phyloP scores from a whole-genome alignment of 495 filamentous ascomycete species.

The Penicillium egyptiacum region DNA sequence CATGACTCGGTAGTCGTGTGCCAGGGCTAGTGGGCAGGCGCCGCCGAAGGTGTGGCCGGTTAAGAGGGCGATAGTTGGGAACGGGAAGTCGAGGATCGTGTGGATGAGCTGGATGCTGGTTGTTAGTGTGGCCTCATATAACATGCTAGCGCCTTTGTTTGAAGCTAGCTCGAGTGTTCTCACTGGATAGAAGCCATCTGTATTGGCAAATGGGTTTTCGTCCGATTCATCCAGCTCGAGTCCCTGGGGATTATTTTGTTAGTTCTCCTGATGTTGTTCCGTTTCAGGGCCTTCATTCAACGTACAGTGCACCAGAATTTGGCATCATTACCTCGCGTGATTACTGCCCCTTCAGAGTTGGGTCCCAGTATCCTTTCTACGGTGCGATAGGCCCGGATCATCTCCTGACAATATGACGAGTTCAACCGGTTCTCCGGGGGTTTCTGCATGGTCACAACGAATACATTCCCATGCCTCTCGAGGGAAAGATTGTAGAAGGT shows the following conservation, averaged over 20 bases:
- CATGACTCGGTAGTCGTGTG: slow-evolving; percentile 55
- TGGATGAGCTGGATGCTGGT: slow-evolving; percentile 34
- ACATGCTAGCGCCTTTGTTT: not conserved
- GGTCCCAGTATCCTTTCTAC: slow-evolving; percentile 41
- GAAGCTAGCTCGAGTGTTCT: not conserved
- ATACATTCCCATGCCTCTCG: slow-evolving; percentile 39
- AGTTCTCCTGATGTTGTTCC: not conserved
- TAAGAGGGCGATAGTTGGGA: slow-evolving; percentile 50
- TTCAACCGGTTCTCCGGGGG: slow-evolving; percentile 51
- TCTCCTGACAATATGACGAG: slow-evolving; percentile 46
- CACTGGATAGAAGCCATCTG: slow-evolving; percentile 51
- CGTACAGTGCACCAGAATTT: slow-evolving; percentile 54
- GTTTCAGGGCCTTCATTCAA: not conserved
- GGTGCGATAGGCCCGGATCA: slow-evolving; percentile 47
- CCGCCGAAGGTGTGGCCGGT: slow-evolving; percentile 55
- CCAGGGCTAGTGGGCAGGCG: slow-evolving; percentile 47
- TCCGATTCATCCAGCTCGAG: slow-evolving; percentile 50
- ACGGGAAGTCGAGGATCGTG: slow-evolving; percentile 53
- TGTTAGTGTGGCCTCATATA: slow-evolving; percentile 3
- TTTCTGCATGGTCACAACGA: slow-evolving; percentile 52
- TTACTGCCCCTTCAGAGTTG: slow-evolving; percentile 45
- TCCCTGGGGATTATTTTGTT: slow-evolving; percentile 25
- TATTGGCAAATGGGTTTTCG: slow-evolving; percentile 48
- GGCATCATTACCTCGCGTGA: slow-evolving; percentile 46
- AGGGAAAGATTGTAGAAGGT: slow-evolving; percentile 31